Evolutionary conservation across 345 rosid species (phyloP).

Genomic region (Laguncularia racemosa): DNA sequence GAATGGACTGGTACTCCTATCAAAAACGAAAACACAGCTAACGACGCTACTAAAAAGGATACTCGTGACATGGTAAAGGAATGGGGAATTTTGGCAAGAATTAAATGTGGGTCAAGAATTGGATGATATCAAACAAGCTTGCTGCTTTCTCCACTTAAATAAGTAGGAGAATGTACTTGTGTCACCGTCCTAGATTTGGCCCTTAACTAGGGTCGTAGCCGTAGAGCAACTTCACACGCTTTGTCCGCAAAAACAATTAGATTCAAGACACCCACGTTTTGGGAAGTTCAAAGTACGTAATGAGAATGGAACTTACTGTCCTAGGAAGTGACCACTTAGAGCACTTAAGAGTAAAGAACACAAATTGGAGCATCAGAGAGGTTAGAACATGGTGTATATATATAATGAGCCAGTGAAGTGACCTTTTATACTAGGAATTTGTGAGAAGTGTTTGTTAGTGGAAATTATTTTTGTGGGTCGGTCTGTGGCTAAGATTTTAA

Average conservation of each 20-base stretch:
- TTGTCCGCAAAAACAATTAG: neutral
- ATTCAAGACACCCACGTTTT: constrained; percentile 20
- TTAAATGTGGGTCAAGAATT: neutral
- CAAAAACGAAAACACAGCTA: constrained; percentile 3
- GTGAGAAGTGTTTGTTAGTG: constrained; percentile 11
- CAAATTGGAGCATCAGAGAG: constrained; percentile 14
- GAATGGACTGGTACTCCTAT: constrained; percentile 2
- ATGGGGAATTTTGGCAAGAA: too few species aligned
- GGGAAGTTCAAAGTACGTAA: constrained; percentile 8
- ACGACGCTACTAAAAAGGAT: neutral
- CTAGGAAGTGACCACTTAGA: constrained; percentile 17
- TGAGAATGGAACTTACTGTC: neutral
- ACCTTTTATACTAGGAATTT: constrained; percentile 11
- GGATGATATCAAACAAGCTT: neutral
- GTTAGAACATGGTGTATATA: too few species aligned
- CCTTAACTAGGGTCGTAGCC: constrained; percentile 6
- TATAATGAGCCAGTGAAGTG: neutral
- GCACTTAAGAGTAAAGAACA: constrained; percentile 5
- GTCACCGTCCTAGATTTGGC: constrained; percentile 7
- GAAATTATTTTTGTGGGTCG: neutral
- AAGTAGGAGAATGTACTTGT: neutral
- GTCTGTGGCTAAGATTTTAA: constrained; percentile 7
- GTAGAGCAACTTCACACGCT: constrained; percentile 1
- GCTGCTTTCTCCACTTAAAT: neutral
- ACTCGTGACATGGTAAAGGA: too few species aligned